Base-by-base conservation (phyloP, 805 yeast genomes). In the Wickerhamiella musiphila region DNA sequence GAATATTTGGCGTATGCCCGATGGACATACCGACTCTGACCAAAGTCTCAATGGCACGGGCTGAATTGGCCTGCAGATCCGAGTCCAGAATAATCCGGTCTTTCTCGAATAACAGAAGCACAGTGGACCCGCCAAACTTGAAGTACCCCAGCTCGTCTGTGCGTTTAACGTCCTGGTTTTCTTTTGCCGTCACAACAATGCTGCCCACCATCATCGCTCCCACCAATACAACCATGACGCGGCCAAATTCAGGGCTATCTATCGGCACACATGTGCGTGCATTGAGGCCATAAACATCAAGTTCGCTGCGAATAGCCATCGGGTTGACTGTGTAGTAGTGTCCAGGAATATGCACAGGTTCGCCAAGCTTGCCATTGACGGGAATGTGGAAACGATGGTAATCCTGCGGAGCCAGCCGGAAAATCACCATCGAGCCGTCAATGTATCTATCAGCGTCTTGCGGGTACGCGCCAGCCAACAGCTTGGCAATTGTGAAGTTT, bases 161-260 rank as follows among this genome's bases (percentile, higher is more conserved):
- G 28, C 84, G 62, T 6, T 54, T 45, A 3, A 86, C 61, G 0
- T 33, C 23, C 27, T 70, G 70, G 2, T 81, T 82, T 28, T 64
- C 67, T 32, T 65, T 49, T 11, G 72, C 74, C 0, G 86, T 73
- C 18, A 86, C 52, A 0, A 82, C 66, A 2, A 76, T 83, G 2
- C 93, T 76, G 0, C 96, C 96, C 2, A 86, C 98, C 95, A 86
- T 83, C 96, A 90, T 86, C 0, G 98, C 98, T 22, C 98, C 98
- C 4, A 86, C 81, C 5, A 90, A 72, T 15, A 82, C 68, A 56
- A 79, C 64, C 39, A 78, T 58, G 13, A 86, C 77, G 0, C 67
- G 63, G 0, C 95, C 95, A 51, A 81, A 84, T n/a, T 66, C 58
- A 20, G 65, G 61, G 1, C 93, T 70, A 19, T 77, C 69, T 14